Percentiles rank a stretch among this genome's conserved stretches.
Conservation (phyloP, 2,329 filamentous ascomycete genomes). For the Curvularia eragrostidis region DNA sequence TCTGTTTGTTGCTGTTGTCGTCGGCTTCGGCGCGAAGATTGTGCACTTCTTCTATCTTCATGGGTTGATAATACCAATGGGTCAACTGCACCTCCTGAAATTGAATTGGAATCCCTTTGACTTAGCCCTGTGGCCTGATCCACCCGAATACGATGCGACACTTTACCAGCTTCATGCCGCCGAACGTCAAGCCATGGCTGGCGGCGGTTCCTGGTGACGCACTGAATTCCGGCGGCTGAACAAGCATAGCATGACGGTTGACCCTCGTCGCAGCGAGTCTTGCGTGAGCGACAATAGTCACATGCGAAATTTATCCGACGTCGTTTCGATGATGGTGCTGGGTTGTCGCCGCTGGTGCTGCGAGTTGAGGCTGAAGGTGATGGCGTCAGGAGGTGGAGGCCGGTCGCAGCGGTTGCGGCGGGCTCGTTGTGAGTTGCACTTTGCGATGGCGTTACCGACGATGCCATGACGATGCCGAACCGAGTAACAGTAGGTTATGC, state of each 20-base stretch:
- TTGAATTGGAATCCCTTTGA: not conserved
- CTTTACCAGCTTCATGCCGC: not conserved
- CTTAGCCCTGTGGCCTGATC: not conserved
- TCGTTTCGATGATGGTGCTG: not conserved
- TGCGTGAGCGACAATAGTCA: conserved; percentile 1
- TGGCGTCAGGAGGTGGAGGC: not conserved
- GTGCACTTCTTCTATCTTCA: not conserved
- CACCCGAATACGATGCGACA: not conserved
- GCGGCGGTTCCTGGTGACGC: not conserved
- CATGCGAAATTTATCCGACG: not conserved
- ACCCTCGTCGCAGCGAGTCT: not conserved
- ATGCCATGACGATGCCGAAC: not conserved
- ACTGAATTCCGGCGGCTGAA: not conserved
- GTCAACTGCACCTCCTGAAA: not conserved
- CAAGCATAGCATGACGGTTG: not conserved
- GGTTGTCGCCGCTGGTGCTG: not conserved
- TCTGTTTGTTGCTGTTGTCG: not conserved
- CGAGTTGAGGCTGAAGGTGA: not conserved
- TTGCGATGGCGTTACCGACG: not conserved
- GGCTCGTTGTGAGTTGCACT: not conserved
- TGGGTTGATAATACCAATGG: not conserved
- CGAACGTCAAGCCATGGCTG: conserved; percentile 1
- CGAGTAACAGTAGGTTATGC: not conserved
- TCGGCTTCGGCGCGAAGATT: not conserved
- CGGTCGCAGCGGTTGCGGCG: not conserved